phyloP scores from a whole-genome alignment of 2,329 filamentous ascomycete genomes.

The Sporothrix inflata region DNA sequence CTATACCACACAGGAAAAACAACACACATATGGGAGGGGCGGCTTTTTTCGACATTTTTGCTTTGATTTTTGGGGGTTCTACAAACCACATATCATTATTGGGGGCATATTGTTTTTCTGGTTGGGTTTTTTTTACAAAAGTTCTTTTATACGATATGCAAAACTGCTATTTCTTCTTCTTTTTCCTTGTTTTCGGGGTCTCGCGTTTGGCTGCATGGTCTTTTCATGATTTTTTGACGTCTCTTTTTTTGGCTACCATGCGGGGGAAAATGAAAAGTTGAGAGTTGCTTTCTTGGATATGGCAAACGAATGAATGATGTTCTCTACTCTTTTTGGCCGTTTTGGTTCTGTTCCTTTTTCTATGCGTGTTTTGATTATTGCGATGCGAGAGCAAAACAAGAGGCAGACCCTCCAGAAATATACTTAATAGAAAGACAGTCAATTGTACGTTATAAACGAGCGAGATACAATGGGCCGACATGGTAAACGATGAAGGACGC shows the following conservation, averaged over 20 bases:
- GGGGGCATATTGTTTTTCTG: not conserved
- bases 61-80: not conserved
- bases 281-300: not conserved
- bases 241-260: not conserved
- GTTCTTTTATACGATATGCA: slow-evolving; percentile 1
- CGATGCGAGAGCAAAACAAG: not conserved
- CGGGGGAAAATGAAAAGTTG: not conserved
- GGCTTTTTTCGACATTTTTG: not conserved
- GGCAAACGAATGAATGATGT: slow-evolving; percentile 8
- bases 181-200: not conserved
- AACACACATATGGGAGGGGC: not conserved
- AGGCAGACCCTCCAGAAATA: not conserved
- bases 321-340: not conserved
- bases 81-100: slow-evolving; percentile 3
- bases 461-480: not conserved
- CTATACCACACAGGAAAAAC: slow-evolving; percentile 20
- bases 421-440: not conserved
- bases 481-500: not conserved
- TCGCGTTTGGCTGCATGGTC: not conserved
- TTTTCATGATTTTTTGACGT: not conserved
- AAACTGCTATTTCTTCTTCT: not conserved
- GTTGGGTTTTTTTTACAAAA: not conserved
- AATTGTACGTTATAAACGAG: not conserved
- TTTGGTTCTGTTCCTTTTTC: not conserved
- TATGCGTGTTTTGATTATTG: not conserved